phyloP scores from a whole-genome alignment of 768 basidiomycete species.

The Chalciporus sphaerocephalus region DNA sequence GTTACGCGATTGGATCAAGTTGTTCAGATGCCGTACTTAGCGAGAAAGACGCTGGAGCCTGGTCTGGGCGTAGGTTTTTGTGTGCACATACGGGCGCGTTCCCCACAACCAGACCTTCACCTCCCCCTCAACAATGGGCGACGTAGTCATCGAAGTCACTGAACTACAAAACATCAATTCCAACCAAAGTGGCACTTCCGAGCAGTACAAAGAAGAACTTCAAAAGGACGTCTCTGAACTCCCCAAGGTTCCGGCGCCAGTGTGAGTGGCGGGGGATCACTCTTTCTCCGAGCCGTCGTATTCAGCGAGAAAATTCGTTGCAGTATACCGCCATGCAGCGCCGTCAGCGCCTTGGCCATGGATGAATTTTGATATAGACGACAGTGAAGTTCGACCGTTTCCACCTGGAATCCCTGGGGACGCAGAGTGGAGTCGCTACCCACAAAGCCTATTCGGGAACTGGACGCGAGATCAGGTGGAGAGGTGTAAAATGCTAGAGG shows the following conservation, averaged over 20 bases:
- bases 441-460: constrained; percentile 32
- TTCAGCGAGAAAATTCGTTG: not conserved
- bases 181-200: not conserved
- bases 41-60: too few relatives aligned
- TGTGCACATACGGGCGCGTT: too few relatives aligned
- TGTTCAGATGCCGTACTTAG: too few relatives aligned
- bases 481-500: constrained; percentile 26
- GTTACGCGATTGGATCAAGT: too few relatives aligned
- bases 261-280: constrained; percentile 13
- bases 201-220: constrained; percentile 5
- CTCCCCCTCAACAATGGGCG: constrained; percentile 12
- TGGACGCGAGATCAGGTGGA: constrained; percentile 33
- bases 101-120: too few relatives aligned
- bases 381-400: constrained; percentile 13
- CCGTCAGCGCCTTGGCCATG: constrained; percentile 43
- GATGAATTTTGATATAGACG: constrained; percentile 34
- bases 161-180: not conserved
- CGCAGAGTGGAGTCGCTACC: constrained; percentile 28
- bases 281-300: not conserved
- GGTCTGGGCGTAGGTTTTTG: too few relatives aligned
- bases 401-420: constrained; percentile 11
- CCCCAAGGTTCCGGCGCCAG: constrained; percentile 24
- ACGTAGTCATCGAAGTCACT: constrained; percentile 3
- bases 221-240: constrained; percentile 12
- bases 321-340: constrained; percentile 34